A percentile compares a stretch with the other conserved stretches of the same genome.
Conservation (phyloP, 2,329 filamentous ascomycete genomes). For the Fusarium sp. region DNA sequence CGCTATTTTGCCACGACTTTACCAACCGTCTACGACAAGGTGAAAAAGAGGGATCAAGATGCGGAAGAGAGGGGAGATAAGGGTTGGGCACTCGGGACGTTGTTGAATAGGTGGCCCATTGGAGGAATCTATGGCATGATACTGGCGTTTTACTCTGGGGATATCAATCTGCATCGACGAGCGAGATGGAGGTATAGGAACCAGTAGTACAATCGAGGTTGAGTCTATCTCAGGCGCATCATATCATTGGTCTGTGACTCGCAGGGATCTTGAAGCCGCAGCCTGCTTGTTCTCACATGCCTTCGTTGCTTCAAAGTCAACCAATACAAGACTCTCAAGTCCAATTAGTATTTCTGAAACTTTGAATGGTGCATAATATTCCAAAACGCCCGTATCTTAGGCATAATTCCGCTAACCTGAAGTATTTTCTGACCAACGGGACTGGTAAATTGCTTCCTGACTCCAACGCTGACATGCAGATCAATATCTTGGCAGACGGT, state of each 20-base stretch:
- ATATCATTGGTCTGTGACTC: too few relatives aligned
- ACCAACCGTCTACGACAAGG: slow-evolving; percentile 75
- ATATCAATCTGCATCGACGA: slow-evolving; percentile 28
- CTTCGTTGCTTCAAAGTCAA: background rate
- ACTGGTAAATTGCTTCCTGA: background rate
- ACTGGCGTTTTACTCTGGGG: slow-evolving; percentile 29
- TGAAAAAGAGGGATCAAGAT: slow-evolving; percentile 61
- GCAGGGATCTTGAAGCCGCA: background rate
- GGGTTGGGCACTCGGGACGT: background rate
- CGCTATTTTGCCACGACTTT: slow-evolving; percentile 69
- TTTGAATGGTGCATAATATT: background rate
- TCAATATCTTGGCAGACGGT: background rate
- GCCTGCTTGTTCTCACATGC: accelerated
- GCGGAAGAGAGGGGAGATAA: slow-evolving; percentile 2
- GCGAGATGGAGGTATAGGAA: slow-evolving; percentile 22
- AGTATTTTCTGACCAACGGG: background rate
- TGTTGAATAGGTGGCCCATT: slow-evolving; percentile 33
- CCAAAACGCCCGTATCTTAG: background rate
- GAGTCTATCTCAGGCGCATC: accelerated
- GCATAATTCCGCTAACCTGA: too few relatives aligned
- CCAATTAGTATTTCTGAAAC: accelerated
- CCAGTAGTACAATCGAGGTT: accelerated
- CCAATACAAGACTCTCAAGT: background rate
- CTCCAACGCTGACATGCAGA: background rate
- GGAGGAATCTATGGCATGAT: slow-evolving; percentile 42